Evolutionary conservation across 1,284 basidiomycete genomes (phyloP).

Genomic region (Trichosporon faecale): DNA sequence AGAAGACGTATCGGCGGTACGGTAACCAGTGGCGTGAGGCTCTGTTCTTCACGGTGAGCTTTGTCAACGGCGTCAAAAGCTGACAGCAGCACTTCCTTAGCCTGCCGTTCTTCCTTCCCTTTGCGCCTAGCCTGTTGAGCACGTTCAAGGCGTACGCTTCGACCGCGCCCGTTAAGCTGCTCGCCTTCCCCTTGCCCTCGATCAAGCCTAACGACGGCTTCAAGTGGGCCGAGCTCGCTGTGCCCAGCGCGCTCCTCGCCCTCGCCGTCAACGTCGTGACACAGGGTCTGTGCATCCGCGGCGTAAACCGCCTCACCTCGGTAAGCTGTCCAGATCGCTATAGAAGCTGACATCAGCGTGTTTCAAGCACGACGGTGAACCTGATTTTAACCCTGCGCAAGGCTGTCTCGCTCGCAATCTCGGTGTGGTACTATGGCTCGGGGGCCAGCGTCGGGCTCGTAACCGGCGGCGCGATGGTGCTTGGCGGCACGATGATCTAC

Average conservation of each 20-base stretch:
- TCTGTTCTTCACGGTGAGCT: slow-evolving; percentile 68
- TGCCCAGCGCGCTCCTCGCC: slow-evolving; percentile 66
- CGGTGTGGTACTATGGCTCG: slow-evolving; percentile 49
- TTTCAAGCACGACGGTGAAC: slow-evolving; percentile 78
- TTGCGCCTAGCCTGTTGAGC: slow-evolving; percentile 59
- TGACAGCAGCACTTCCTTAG: slow-evolving; percentile 58
- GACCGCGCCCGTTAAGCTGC: slow-evolving; percentile 39
- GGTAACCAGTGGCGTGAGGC: slow-evolving; percentile 79
- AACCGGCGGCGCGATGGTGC: slow-evolving; percentile 47
- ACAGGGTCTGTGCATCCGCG: slow-evolving; percentile 82
- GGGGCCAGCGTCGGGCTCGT: slow-evolving; percentile 42
- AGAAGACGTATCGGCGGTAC: slow-evolving; percentile 70
- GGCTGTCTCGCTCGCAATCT: slow-evolving; percentile 73
- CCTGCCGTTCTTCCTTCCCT: slow-evolving; percentile 69
- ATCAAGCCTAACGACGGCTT: background rate
- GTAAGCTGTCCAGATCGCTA: slow-evolving; percentile 52
- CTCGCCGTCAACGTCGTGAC: slow-evolving; percentile 76
- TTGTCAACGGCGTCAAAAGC: background rate
- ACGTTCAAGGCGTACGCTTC: slow-evolving; percentile 41
- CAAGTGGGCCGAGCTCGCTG: slow-evolving; percentile 32
- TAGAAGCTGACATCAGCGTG: slow-evolving; percentile 44
- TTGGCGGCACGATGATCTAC: slow-evolving; percentile 38
- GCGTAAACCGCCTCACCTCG: slow-evolving; percentile 77
- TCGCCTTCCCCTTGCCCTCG: slow-evolving; percentile 32
- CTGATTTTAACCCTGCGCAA: slow-evolving; percentile 86